phyloP scores from a whole-genome alignment of 2,329 filamentous ascomycete genomes.

The Pyrenochaeta sp. region DNA sequence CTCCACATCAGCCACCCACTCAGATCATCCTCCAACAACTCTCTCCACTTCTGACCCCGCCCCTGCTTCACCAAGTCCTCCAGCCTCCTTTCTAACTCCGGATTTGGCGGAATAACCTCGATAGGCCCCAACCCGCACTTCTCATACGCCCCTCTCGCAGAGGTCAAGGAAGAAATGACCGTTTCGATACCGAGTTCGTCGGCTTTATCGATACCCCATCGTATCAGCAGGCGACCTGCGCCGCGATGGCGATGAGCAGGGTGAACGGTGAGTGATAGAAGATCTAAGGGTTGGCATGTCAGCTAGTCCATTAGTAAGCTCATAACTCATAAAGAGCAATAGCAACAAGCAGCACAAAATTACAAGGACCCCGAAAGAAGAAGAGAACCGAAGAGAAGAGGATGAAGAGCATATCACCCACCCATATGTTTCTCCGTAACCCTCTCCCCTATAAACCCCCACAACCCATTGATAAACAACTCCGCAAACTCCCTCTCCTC shows the following conservation, averaged over 20 bases:
- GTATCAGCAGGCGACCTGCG: slow-evolving; percentile 45
- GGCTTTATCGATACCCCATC: slow-evolving; percentile 49
- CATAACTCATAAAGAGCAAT: no score
- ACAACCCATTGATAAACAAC: slow-evolving; percentile 34
- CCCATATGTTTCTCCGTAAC: slow-evolving; percentile 29
- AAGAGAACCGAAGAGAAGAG: neutral
- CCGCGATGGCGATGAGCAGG: slow-evolving; percentile 46
- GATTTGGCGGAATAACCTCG: slow-evolving; percentile 27
- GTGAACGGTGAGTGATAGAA: slow-evolving; percentile 22
- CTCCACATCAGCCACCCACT: slow-evolving; percentile 35
- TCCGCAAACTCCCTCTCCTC: slow-evolving; percentile 36
- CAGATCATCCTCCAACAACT: slow-evolving; percentile 28
- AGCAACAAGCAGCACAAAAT: no score
- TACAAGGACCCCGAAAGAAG: neutral
- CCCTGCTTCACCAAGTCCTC: slow-evolving; percentile 1
- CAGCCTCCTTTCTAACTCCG: slow-evolving; percentile 10
- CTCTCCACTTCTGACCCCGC: slow-evolving; percentile 30
- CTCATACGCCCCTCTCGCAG: slow-evolving; percentile 30
- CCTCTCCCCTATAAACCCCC: slow-evolving; percentile 25
- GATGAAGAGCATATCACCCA: neutral
- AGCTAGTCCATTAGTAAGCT: neutral
- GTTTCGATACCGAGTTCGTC: slow-evolving; percentile 42
- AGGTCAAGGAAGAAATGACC: slow-evolving; percentile 24
- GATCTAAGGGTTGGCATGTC: slow-evolving; percentile 7
- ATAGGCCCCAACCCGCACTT: slow-evolving; percentile 28